Conservation (phyloP, 2,329 filamentous ascomycete species). For the Curvularia eragrostidis region DNA sequence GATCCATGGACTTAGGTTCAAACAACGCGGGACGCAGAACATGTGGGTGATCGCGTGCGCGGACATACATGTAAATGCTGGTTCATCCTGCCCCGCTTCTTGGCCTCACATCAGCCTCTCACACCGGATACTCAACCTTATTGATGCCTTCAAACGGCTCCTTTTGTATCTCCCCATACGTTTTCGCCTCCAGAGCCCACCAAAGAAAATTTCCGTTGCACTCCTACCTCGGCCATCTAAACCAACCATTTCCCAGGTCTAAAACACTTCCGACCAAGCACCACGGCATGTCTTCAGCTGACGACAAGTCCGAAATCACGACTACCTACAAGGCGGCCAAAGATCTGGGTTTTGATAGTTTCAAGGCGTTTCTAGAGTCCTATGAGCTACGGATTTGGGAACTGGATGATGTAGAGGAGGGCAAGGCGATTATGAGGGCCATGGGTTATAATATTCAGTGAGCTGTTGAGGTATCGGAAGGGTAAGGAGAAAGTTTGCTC, state of each 20-base stretch:
- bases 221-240: neutral
- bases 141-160: neutral
- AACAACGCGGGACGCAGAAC: neutral
- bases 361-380: slow-evolving; percentile 24
- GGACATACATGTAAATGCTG: too few species aligned
- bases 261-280: neutral
- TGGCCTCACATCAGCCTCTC: neutral
- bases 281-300: slow-evolving; percentile 9
- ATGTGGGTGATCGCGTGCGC: neutral
- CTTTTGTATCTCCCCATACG: neutral
- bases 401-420: slow-evolving; percentile 28
- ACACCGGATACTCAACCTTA: neutral
- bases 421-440: slow-evolving; percentile 26
- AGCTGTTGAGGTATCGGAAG: neutral
- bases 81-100: neutral
- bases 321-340: slow-evolving; percentile 20
- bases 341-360: slow-evolving; percentile 22
- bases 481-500: neutral
- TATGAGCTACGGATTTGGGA: slow-evolving; percentile 22
- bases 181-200: neutral
- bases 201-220: neutral
- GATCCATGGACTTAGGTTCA: neutral
- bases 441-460: slow-evolving; percentile 26
- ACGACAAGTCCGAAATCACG: slow-evolving; percentile 13
- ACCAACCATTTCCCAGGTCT: neutral